A percentile compares a stretch with the other conserved stretches of the same genome.
Conservation (phyloP, 352 stramenopile species). For the Globisporangium mamillatum region DNA sequence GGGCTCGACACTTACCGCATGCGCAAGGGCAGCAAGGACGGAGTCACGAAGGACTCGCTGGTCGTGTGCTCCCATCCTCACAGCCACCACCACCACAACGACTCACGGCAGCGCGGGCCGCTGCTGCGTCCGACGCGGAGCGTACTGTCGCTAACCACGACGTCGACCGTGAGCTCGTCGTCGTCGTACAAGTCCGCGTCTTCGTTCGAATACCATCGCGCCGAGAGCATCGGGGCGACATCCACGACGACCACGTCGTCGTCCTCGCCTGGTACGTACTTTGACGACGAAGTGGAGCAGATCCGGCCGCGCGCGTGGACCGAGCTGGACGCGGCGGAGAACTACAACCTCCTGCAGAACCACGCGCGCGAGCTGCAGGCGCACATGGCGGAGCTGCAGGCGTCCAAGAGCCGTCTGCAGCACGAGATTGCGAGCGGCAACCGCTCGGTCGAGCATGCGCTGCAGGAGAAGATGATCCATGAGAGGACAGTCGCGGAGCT, state of each 20-base stretch:
- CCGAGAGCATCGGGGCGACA: conserved; percentile 9
- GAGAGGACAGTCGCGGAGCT: conserved; percentile 39
- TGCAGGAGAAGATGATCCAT: conserved; percentile 32
- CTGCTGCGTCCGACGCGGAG: conserved; percentile 15
- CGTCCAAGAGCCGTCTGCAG: conserved; percentile 52
- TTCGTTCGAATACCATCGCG: conserved; percentile 1
- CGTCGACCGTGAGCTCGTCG: neutral
- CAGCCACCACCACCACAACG: neutral
- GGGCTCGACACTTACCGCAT: neutral
- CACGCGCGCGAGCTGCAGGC: conserved; percentile 68
- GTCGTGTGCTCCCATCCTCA: conserved; percentile 2
- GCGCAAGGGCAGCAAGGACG: conserved; percentile 1
- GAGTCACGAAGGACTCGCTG: conserved; percentile 3
- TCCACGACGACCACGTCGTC: conserved; percentile 27
- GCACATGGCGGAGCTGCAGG: conserved; percentile 60
- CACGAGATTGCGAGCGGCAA: conserved; percentile 50
- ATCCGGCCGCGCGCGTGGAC: conserved; percentile 59
- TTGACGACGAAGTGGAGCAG: conserved; percentile 8
- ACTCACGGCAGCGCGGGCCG: conserved; percentile 21
- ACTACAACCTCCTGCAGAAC: conserved; percentile 58
- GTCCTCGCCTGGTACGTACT: conserved; percentile 8
- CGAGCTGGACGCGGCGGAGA: conserved; percentile 51
- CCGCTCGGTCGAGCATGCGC: conserved; percentile 36
- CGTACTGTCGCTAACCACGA: conserved; percentile 7
- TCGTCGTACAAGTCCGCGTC: neutral